Conservation (phyloP, 139 green algal species). For the Chlamydomonas eustigma region DNA sequence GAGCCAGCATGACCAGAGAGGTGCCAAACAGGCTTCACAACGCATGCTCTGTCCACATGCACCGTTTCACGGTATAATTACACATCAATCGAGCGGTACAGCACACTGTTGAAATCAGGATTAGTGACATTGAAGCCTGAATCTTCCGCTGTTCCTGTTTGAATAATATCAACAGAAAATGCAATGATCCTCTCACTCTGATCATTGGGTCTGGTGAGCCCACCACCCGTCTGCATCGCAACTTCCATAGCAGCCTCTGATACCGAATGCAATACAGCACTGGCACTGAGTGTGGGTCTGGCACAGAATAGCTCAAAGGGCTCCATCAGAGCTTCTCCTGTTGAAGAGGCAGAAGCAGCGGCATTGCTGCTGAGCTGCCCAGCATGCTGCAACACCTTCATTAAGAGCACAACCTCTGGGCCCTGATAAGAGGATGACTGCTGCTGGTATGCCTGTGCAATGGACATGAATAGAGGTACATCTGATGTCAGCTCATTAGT, state of each 20-base stretch:
- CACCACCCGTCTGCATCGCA: conserved; percentile 11
- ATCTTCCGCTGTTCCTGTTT: no score
- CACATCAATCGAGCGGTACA: no score
- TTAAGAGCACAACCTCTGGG: not conserved
- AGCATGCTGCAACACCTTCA: not conserved
- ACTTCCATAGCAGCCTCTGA: conserved; percentile 4
- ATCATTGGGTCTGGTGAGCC: conserved; percentile 12
- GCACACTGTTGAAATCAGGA: no score
- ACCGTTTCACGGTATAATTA: no score
- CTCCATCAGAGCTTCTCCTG: conserved; percentile 3
- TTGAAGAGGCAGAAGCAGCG: not conserved
- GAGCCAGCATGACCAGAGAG: no score
- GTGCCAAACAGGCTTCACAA: no score
- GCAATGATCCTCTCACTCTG: no score
- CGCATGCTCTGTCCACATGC: no score
- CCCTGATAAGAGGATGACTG: not conserved
- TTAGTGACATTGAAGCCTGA: no score
- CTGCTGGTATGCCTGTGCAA: conserved; percentile 6
- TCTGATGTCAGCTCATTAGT: no score
- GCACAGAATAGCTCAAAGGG: conserved; percentile 35
- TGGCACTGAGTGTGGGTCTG: conserved; percentile 18
- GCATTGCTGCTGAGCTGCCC: not conserved
- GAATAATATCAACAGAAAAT: no score
- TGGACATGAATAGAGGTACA: no score
- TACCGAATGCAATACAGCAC: conserved; percentile 19